Evolutionary conservation across 2,329 filamentous ascomycete genomes (phyloP).

Genomic region (Fusarium staphyleae): DNA sequence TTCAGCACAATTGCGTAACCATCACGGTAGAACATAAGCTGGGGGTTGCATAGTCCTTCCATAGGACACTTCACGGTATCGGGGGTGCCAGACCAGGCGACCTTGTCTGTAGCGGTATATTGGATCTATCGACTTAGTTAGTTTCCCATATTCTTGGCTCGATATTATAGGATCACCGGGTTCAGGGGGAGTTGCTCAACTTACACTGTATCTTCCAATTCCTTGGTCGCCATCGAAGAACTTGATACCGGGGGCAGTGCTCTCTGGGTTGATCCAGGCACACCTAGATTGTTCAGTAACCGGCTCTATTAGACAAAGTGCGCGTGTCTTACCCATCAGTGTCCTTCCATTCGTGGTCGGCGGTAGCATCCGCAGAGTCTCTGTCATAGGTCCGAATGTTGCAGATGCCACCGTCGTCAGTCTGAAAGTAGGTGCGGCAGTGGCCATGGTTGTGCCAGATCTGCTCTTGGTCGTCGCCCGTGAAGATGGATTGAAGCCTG

Average conservation of each 20-base stretch:
- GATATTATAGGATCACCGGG: too few species aligned
- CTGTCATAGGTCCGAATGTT: background rate
- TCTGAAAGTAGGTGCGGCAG: background rate
- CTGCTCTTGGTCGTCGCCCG: background rate
- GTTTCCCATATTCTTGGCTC: too few species aligned
- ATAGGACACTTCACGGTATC: background rate
- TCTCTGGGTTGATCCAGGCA: background rate
- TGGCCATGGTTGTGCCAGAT: slow-evolving; percentile 1
- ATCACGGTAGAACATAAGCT: background rate
- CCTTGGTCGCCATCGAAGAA: background rate
- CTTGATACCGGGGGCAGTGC: background rate
- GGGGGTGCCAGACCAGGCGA: background rate
- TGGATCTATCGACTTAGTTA: background rate
- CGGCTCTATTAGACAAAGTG: background rate
- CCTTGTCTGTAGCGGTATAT: background rate
- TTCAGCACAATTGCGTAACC: background rate
- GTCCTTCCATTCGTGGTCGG: background rate
- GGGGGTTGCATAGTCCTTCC: background rate
- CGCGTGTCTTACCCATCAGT: background rate
- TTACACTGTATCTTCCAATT: slow-evolving; percentile 1
- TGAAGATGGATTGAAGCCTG: background rate
- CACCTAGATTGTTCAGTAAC: background rate
- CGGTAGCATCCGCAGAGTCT: background rate
- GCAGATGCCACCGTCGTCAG: background rate
- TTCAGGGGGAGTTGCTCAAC: background rate